Conservation (phyloP, 2,329 filamentous ascomycete genomes). For the Calonectria honghensis region DNA sequence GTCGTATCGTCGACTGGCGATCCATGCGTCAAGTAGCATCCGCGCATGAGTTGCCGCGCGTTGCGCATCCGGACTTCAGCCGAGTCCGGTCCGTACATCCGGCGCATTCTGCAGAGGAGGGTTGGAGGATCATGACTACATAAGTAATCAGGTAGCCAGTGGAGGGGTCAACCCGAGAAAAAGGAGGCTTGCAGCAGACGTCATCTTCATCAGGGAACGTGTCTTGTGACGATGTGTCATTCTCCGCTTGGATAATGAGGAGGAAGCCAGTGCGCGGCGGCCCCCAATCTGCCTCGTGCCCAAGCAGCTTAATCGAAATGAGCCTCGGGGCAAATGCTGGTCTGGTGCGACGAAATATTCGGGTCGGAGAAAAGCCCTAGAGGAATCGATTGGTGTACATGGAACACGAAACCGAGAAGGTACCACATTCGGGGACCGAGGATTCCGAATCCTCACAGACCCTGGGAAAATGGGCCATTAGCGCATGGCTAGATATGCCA, state of each 20-base stretch:
- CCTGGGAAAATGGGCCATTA: conserved; percentile 1
- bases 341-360: conserved; percentile 30
- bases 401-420: conserved; percentile 30
- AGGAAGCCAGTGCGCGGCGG: neutral
- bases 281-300: neutral
- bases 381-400: conserved; percentile 22
- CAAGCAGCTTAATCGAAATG: conserved; percentile 27
- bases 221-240: conserved; percentile 21
- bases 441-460: conserved; percentile 23
- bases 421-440: conserved; percentile 28
- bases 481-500: neutral
- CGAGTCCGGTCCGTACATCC: conserved; percentile 45
- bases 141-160: conserved; percentile 14
- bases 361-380: conserved; percentile 22
- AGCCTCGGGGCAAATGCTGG: conserved; percentile 1
- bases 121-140: conserved; percentile 20
- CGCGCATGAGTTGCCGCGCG: conserved; percentile 34
- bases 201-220: conserved; percentile 26
- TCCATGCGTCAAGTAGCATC: neutral
- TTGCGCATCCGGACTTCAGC: conserved; percentile 50
- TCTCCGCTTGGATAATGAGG: neutral
- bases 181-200: neutral
- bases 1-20: neutral
- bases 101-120: conserved; percentile 19
- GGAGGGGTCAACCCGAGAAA: conserved; percentile 12